Conservation (phyloP, 2,329 filamentous ascomycete species). For the Xylariaceae sp. region DNA sequence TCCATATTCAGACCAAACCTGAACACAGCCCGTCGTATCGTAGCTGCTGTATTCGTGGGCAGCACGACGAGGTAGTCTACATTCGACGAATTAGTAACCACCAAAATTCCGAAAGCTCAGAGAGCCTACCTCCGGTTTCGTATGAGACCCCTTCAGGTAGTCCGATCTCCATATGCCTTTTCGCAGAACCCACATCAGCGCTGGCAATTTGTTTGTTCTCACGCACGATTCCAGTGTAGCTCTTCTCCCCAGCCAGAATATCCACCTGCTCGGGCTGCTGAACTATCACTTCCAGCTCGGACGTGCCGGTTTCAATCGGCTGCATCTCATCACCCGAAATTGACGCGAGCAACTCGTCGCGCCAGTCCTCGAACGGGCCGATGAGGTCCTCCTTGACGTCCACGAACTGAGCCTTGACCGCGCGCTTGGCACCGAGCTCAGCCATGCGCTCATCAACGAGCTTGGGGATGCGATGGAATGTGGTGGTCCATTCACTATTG, state of each 20-base stretch:
- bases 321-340: not conserved
- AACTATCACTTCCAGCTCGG: slow-evolving; percentile 7
- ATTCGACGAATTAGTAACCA: too few relatives aligned
- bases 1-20: slow-evolving; percentile 8
- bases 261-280: slow-evolving; percentile 6
- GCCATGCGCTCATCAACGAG: slow-evolving; percentile 52
- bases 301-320: not conserved
- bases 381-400: slow-evolving; percentile 9
- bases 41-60: slow-evolving; percentile 9
- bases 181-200: slow-evolving; percentile 8
- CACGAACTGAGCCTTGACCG: slow-evolving; percentile 4
- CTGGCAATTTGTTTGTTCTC: slow-evolving; percentile 8
- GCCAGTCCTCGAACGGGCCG: slow-evolving; percentile 10
- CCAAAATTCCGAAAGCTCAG: too few relatives aligned
- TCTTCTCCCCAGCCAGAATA: slow-evolving; percentile 4
- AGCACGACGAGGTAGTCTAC: slow-evolving; percentile 11
- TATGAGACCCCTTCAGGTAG: slow-evolving; percentile 9
- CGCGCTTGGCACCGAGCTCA: slow-evolving; percentile 41
- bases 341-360: slow-evolving; percentile 4
- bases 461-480: slow-evolving; percentile 65
- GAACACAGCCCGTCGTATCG: slow-evolving; percentile 3
- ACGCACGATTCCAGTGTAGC: slow-evolving; percentile 4
- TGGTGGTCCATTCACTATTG: slow-evolving; percentile 48
- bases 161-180: slow-evolving; percentile 10
- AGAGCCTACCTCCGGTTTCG: slow-evolving; percentile 10